Base-by-base conservation (phyloP, 352 stramenopile species). In the Pythium folliculosum region DNA sequence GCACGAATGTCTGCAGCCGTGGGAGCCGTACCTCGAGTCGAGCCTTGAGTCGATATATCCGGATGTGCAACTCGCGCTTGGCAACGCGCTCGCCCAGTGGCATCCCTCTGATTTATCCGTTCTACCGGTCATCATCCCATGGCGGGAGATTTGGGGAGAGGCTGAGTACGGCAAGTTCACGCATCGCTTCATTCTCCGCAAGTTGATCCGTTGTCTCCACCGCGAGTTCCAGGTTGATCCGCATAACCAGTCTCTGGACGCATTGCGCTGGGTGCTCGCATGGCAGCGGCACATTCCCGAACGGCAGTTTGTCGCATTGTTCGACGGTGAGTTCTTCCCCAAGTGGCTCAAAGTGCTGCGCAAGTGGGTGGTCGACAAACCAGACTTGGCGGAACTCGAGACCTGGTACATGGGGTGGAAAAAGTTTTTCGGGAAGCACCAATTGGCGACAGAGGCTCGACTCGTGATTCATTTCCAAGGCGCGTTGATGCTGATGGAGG, bases 251-350 rank as follows among this genome's bases (percentile, higher is more conserved):
- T 83, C 82, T 2, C 60, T 96, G 19, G 81, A 90, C 22, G 67
- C 71, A 4, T 58, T 97, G 22, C 75, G 69, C 23, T 95, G 86
- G 85, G 74, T 94, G 22, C 55, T 97, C 4, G 84, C 77, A 44
- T 97, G 90, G 90, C 76, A 81, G 72, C 57, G 73, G 19, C 47
- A 88, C 56, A 64, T 97, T 32, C 84, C 88, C 12, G 63, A 89
- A 12, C 79, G 83, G 0, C 88, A 97, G 57, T 81, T 94, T 54
- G 74, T 94, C 35, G 84, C 87, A 23, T 71, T 97, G 2, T 77
- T 98, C 23, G 91, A 97, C 71, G 91, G 88, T 10, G 92, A 97
- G 57, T 97, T 98, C 55, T 97, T 98, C 55, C 86, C 89, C 0
- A 90, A 95, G 63, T 98, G 92, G 92, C 81, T 97, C 14, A 81